These are phyloP conservation scores for Astrothelium subdiscretum DNA, from an alignment of 495 filamentous ascomycete species.

Conservation along the genomic window DNA sequence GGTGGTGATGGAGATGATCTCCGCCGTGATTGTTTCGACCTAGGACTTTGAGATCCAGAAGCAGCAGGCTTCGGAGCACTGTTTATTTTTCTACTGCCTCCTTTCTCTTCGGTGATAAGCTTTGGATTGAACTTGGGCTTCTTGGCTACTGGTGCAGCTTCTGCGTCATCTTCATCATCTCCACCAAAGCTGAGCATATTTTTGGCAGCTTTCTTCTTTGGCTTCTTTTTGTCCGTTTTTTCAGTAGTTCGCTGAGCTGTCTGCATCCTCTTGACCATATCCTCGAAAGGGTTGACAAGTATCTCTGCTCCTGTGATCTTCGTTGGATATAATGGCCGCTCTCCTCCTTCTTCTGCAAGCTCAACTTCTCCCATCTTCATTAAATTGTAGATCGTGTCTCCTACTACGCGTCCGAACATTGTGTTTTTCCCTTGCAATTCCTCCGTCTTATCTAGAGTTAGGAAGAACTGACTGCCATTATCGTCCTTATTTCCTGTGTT, in stretches of 20 bases:
- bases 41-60: slow-evolving; percentile 7
- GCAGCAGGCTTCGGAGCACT: slow-evolving; percentile 18
- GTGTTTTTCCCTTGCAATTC: slow-evolving; percentile 70
- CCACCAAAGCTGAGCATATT: slow-evolving; percentile 79
- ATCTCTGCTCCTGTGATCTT: slow-evolving; percentile 72
- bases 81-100: slow-evolving; percentile 12
- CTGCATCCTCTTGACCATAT: slow-evolving; percentile 62
- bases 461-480: slow-evolving; percentile 94
- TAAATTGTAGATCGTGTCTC: slow-evolving; percentile 91
- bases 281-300: slow-evolving; percentile 79
- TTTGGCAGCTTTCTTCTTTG: slow-evolving; percentile 71
- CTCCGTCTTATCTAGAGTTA: slow-evolving; percentile 71
- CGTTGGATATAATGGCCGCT: slow-evolving; percentile 77
- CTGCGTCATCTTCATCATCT: slow-evolving; percentile 65
- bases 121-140: slow-evolving; percentile 87
- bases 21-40: slow-evolving; percentile 15
- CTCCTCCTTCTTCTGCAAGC: slow-evolving; percentile 51
- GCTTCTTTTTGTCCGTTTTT: slow-evolving; percentile 51
- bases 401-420: slow-evolving; percentile 76
- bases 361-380: slow-evolving; percentile 86
- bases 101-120: slow-evolving; percentile 53
- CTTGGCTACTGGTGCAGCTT: slow-evolving; percentile 51
- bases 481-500: slow-evolving; percentile 61
- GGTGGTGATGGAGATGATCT: slow-evolving; percentile 32
- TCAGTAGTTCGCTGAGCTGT: slow-evolving; percentile 28